Evolutionary conservation across 192 early-diverging fungal species (phyloP).

Genomic region (Lobosporangium transversale): DNA sequence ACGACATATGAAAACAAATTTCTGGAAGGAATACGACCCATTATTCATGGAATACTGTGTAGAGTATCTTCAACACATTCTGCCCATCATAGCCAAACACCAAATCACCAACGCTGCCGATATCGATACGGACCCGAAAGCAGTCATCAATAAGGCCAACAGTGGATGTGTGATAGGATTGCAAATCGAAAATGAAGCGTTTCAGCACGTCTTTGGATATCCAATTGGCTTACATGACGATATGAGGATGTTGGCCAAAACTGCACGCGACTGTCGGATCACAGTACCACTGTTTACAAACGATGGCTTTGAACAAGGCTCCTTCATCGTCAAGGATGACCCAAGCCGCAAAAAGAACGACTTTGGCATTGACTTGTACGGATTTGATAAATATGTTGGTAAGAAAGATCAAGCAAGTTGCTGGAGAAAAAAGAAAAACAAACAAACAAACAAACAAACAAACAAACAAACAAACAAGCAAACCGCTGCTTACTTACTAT

Average conservation of each 20-base stretch:
- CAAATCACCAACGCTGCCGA: slow-evolving; percentile 70
- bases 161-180: slow-evolving; percentile 79
- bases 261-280: slow-evolving; percentile 78
- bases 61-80: slow-evolving; percentile 80
- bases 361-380: slow-evolving; percentile 83
- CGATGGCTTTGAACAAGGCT: slow-evolving; percentile 78
- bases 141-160: background rate
- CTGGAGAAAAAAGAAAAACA: too few relatives aligned
- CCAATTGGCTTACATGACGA: slow-evolving; percentile 85
- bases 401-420: background rate
- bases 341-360: slow-evolving; percentile 45
- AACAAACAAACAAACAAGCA: too few relatives aligned
- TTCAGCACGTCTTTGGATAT: slow-evolving; percentile 65
- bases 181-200: slow-evolving; percentile 87
- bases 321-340: slow-evolving; percentile 62
- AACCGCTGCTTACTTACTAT: too few relatives aligned
- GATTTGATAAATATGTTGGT: slow-evolving; percentile 83
- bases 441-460: too few relatives aligned
- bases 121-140: background rate
- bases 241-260: slow-evolving; percentile 78
- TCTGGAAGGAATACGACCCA: slow-evolving; percentile 76
- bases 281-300: slow-evolving; percentile 89
- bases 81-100: slow-evolving; percentile 79
- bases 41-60: slow-evolving; percentile 74
- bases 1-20: slow-evolving; percentile 73